Evolutionary conservation across 1,284 basidiomycete species (phyloP).

Genomic region (Cutaneotrichosporon sp.): DNA sequence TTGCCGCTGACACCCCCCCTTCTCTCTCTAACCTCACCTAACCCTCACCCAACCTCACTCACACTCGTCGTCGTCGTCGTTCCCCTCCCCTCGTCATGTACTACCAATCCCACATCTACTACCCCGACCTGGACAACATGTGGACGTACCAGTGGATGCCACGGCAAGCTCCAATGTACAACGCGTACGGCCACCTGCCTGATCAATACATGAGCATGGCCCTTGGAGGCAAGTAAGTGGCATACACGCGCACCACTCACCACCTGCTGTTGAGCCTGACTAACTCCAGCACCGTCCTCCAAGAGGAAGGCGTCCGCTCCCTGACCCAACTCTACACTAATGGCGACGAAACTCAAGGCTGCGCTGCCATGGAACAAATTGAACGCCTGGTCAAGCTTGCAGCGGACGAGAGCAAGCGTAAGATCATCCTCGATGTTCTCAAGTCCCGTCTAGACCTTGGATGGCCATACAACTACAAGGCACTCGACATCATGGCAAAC

Average conservation of each 20-base stretch:
- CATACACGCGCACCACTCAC: too few species aligned
- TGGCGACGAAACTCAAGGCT: constrained; percentile 3
- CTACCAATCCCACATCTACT: too few species aligned
- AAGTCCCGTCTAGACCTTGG: constrained; percentile 32
- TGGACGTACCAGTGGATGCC: background rate
- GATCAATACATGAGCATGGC: background rate
- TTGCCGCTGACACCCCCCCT: too few species aligned
- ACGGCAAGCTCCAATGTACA: background rate
- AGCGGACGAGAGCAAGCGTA: constrained; percentile 23
- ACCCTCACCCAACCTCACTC: background rate
- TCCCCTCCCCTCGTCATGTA: too few species aligned
- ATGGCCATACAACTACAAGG: constrained; percentile 45
- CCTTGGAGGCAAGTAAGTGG: background rate
- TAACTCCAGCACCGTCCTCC: constrained; percentile 16
- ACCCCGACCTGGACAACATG: background rate
- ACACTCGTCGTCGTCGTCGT: too few species aligned
- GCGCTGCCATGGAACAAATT: background rate
- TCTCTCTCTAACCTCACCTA: background rate
- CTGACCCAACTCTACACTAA: constrained; percentile 28
- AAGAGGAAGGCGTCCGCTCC: constrained; percentile 28
- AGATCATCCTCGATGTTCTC: constrained; percentile 36
- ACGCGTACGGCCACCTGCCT: background rate
- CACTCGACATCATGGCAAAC: constrained; percentile 28
- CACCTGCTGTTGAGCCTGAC: background rate
- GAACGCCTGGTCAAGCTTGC: constrained; percentile 2